Conservation (phyloP, 257 asterid genomes). For the Avicennia marina region DNA sequence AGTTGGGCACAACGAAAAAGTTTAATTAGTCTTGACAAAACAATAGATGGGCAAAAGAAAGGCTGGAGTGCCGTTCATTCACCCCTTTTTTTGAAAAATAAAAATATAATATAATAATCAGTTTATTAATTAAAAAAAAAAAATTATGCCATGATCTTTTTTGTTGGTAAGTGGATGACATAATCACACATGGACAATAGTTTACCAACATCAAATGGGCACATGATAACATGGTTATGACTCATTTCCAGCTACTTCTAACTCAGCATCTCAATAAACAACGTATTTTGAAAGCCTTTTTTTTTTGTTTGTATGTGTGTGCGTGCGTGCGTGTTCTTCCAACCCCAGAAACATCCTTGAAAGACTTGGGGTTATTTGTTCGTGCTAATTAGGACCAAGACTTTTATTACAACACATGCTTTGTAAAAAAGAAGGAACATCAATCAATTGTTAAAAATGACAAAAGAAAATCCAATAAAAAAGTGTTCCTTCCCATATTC, state of each 20-base stretch:
- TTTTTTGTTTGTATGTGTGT: neutral
- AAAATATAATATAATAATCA: neutral
- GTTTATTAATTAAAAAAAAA: too few relatives aligned
- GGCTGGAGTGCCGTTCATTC: too few relatives aligned
- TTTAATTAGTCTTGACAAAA: neutral
- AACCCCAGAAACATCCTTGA: neutral
- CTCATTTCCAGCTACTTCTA: slow-evolving; percentile 44
- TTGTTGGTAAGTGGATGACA: slow-evolving; percentile 5
- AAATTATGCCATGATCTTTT: neutral
- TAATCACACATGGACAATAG: slow-evolving; percentile 1
- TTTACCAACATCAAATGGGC: slow-evolving; percentile 23
- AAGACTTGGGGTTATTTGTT: too few relatives aligned
- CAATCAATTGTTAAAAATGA: too few relatives aligned
- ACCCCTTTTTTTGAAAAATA: too few relatives aligned
- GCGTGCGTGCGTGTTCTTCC: too few relatives aligned
- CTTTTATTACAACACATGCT: too few relatives aligned
- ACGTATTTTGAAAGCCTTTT: neutral
- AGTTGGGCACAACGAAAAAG: slow-evolving; percentile 4
- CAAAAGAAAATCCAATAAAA: too few relatives aligned
- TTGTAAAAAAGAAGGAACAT: too few relatives aligned
- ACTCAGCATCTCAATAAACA: neutral
- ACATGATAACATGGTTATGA: slow-evolving; percentile 50
- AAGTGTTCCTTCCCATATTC: too few relatives aligned
- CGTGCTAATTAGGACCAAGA: too few relatives aligned
- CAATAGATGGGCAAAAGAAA: neutral